Percentiles rank a stretch among this genome's conserved stretches.
These are phyloP conservation scores for Saposhnikovia divaricata DNA, from an alignment of 129 eudicot species.

Conservation along the genomic window DNA sequence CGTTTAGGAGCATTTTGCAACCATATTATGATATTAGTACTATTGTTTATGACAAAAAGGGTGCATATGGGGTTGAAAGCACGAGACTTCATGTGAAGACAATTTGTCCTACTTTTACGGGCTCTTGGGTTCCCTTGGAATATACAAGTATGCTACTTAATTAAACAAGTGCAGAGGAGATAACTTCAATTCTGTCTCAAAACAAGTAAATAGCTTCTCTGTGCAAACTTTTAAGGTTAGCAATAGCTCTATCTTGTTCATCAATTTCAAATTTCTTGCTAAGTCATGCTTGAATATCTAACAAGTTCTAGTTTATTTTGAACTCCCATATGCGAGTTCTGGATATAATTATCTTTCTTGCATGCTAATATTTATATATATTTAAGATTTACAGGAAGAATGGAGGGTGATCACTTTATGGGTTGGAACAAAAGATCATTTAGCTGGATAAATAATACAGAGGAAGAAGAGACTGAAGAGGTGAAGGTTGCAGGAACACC, in stretches of 20 bases:
- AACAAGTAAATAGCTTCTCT: constrained; percentile 1
- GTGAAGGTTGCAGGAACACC: constrained; percentile 43
- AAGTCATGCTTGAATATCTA: not conserved
- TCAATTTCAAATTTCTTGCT: constrained; percentile 13
- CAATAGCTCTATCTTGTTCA: constrained; percentile 11
- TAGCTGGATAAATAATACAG: constrained; percentile 25
- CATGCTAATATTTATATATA: no score
- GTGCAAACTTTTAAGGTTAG: not conserved
- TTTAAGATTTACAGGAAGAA: constrained; percentile 2
- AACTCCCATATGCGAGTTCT: not conserved
- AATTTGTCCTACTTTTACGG: constrained; percentile 19
- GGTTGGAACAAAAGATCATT: constrained; percentile 26
- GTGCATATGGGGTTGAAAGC: constrained; percentile 13
- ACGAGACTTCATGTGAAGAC: constrained; percentile 14
- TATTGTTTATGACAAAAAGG: constrained; percentile 5
- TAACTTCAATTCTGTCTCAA: constrained; percentile 8
- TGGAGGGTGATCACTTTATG: constrained; percentile 28
- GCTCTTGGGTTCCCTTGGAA: constrained; percentile 8
- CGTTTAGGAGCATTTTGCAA: no score
- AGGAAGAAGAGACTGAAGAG: constrained; percentile 21
- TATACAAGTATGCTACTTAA: not conserved
- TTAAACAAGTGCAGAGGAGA: not conserved
- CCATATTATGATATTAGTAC: not conserved
- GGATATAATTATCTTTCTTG: not conserved
- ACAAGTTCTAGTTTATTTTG: not conserved